A percentile compares a stretch with the other conserved stretches of the same genome.
Conservation (phyloP, 257 asterid genomes). For the Capsicum rhomboideum region DNA sequence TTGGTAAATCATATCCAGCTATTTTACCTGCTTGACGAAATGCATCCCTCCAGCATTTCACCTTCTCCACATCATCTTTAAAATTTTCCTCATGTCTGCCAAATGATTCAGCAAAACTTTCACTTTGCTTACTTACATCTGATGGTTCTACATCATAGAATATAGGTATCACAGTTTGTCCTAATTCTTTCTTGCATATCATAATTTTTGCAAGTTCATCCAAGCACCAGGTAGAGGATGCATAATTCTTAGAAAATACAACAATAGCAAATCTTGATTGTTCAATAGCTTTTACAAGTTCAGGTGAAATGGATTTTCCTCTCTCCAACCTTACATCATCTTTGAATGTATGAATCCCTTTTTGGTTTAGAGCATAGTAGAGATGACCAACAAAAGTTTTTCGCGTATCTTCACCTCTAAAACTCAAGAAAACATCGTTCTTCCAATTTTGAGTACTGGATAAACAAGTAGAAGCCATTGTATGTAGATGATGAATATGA, state of each 20-base stretch:
- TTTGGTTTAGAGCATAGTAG: background rate
- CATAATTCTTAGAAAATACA: conserved; percentile 3
- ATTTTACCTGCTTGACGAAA: background rate
- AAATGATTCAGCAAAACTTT: background rate
- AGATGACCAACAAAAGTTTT: conserved; percentile 3
- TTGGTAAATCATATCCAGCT: conserved; percentile 3
- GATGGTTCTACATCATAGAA: background rate
- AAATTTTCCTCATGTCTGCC: background rate
- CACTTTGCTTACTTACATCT: background rate
- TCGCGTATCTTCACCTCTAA: conserved; percentile 6
- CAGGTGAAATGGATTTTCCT: background rate
- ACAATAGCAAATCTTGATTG: background rate
- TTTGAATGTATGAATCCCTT: conserved; percentile 3
- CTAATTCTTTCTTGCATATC: background rate
- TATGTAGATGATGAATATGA: background rate
- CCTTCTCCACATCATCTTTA: background rate
- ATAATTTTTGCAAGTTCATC: background rate
- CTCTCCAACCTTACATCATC: conserved; percentile 1
- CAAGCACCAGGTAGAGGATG: background rate
- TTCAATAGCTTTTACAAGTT: conserved; percentile 4
- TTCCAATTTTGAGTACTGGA: background rate
- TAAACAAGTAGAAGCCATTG: conserved; percentile 1
- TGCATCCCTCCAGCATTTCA: background rate
- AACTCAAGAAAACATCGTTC: conserved; percentile 7
- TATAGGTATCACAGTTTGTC: background rate